Evolutionary conservation across 2,329 filamentous ascomycete genomes (phyloP).

Genomic region (Aspergillus candidus): DNA sequence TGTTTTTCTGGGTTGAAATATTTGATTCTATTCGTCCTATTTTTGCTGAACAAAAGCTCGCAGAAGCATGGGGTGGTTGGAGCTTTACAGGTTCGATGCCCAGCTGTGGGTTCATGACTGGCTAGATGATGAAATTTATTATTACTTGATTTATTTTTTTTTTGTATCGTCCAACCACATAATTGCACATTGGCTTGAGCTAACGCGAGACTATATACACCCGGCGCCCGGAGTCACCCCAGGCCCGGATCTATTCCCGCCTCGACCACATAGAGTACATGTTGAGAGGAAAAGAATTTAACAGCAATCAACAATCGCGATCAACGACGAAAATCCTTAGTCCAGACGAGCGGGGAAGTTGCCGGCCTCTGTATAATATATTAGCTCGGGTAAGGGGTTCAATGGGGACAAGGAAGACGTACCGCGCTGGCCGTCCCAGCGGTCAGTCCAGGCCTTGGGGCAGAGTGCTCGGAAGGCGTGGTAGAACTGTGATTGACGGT

Average conservation of each 20-base stretch:
- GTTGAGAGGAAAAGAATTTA: slow-evolving; percentile 30
- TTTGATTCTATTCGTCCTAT: no score
- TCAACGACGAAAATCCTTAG: slow-evolving; percentile 30
- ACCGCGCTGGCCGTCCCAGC: slow-evolving; percentile 98
- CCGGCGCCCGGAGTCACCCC: slow-evolving; percentile 18
- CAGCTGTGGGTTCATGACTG: no score
- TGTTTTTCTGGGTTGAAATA: no score
- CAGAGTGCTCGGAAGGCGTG: slow-evolving; percentile 95
- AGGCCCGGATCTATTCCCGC: slow-evolving; percentile 25
- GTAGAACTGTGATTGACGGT: slow-evolving; percentile 63
- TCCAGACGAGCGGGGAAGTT: slow-evolving; percentile 51
- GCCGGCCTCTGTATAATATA: slow-evolving; percentile 43
- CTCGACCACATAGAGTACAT: slow-evolving; percentile 36
- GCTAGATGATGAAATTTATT: not conserved
- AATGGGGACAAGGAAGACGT: slow-evolving; percentile 36
- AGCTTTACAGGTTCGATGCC: no score
- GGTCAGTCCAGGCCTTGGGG: slow-evolving; percentile 85
- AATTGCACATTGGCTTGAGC: slow-evolving; percentile 15
- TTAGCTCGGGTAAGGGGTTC: slow-evolving; percentile 8
- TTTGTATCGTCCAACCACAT: slow-evolving; percentile 1
- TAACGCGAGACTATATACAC: slow-evolving; percentile 29
- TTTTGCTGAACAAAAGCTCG: no score
- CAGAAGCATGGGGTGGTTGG: no score
- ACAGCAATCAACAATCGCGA: slow-evolving; percentile 22
- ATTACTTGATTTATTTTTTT: slow-evolving; percentile 1